Evolutionary conservation across 371 early-diverging fungal genomes (phyloP).

Genomic region (Parasitella parasitica): DNA sequence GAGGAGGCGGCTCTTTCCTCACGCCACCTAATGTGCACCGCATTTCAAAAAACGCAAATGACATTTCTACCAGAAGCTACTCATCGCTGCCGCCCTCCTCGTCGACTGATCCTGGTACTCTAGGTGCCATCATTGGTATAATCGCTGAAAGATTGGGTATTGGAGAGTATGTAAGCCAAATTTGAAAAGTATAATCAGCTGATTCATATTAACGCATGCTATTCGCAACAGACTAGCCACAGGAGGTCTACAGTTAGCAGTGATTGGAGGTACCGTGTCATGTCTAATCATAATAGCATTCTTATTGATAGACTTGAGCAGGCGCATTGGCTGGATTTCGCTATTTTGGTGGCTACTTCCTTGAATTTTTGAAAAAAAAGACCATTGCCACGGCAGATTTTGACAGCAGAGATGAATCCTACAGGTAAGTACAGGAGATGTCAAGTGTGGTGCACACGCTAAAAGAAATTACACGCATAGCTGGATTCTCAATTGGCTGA

Average conservation of each 20-base stretch:
- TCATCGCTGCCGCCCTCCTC: slow-evolving; percentile 25
- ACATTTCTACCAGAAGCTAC: not conserved
- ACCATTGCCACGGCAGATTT: slow-evolving; percentile 59
- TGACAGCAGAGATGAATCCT: slow-evolving; percentile 65
- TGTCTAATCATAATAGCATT: not conserved
- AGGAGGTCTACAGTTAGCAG: slow-evolving; percentile 47
- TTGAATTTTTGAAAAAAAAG: slow-evolving; percentile 56
- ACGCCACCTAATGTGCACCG: slow-evolving; percentile 6
- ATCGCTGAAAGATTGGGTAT: slow-evolving; percentile 53
- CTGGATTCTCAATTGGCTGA: slow-evolving; percentile 62
- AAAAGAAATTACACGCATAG: slow-evolving; percentile 9
- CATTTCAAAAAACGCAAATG: not conserved
- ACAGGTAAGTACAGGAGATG: too few relatives aligned
- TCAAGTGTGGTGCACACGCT: too few relatives aligned
- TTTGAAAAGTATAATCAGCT: too few relatives aligned
- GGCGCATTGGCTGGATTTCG: slow-evolving; percentile 42
- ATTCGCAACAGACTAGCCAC: slow-evolving; percentile 55
- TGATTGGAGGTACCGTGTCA: slow-evolving; percentile 40
- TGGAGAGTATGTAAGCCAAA: slow-evolving; percentile 47
- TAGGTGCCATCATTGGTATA: slow-evolving; percentile 46
- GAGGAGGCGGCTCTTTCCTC: not conserved
- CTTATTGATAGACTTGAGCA: not conserved
- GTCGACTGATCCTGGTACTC: slow-evolving; percentile 20
- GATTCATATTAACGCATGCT: too few relatives aligned
- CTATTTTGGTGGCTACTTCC: slow-evolving; percentile 46